Evolutionary conservation across 2,329 filamentous ascomycete species (phyloP).

Genomic region (Exophiala bonariae): DNA sequence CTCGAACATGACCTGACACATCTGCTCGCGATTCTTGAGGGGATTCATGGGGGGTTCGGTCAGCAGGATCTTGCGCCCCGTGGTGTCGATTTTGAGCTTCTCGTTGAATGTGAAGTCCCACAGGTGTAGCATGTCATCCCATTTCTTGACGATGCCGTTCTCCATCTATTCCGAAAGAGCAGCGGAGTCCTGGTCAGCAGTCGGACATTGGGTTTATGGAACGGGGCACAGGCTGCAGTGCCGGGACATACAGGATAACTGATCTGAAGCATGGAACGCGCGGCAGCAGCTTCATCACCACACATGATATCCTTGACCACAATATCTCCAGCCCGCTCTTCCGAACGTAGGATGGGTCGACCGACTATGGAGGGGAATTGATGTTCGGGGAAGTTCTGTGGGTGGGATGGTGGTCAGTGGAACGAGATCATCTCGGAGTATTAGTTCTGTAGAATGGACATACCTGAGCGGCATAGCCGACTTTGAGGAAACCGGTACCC

Average conservation of each 20-base stretch:
- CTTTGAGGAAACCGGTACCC: constrained; percentile 99
- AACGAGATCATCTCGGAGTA: background rate
- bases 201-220: background rate
- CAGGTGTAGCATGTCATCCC: constrained; percentile 99
- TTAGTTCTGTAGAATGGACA: constrained; percentile 26
- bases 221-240: background rate
- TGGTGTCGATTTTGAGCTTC: constrained; percentile 90
- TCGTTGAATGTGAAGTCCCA: constrained; percentile 99
- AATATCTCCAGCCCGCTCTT: constrained; percentile 76
- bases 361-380: constrained; percentile 98
- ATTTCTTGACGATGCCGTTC: constrained; percentile 98
- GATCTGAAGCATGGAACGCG: constrained; percentile 96
- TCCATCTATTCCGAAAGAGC: constrained; percentile 69
- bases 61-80: constrained; percentile 92
- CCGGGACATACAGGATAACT: constrained; percentile 74
- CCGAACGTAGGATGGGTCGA: constrained; percentile 92
- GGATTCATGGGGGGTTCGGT: constrained; percentile 99
- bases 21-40: constrained; percentile 92
- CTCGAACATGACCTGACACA: constrained; percentile 99
- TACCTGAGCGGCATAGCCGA: constrained; percentile 92
- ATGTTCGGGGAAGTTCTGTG: constrained; percentile 94
- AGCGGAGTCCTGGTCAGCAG: constrained; percentile 2
- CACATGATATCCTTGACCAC: constrained; percentile 99
- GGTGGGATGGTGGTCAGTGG: background rate
- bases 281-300: constrained; percentile 94